Evolutionary conservation across 306 rosid genomes (phyloP).

Genomic region (Ammopiptanthus mongolicus): DNA sequence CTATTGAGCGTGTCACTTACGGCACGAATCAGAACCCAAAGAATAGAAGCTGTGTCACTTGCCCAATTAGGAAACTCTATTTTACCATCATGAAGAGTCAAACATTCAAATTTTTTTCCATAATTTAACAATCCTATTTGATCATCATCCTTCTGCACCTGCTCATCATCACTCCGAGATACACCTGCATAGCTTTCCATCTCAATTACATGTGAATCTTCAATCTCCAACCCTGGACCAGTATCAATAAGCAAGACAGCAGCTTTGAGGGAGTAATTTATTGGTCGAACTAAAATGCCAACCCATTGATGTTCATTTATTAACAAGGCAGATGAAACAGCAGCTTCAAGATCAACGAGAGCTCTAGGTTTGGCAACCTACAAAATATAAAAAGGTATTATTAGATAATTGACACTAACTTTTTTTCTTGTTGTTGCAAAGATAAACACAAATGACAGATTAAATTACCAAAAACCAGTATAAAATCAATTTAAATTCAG

Average conservation of each 20-base stretch:
- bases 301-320: conserved; percentile 94
- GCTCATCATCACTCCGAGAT: conserved; percentile 35
- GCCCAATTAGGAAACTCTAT: conserved; percentile 98
- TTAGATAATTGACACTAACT: conserved; percentile 24
- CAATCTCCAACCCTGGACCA: conserved; percentile 90
- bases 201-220: conserved; percentile 64
- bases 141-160: conserved; percentile 35
- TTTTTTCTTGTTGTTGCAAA: background rate
- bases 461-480: background rate
- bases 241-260: conserved; percentile 89
- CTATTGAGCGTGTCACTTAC: conserved; percentile 63
- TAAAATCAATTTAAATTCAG: conserved; percentile 4
- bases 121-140: conserved; percentile 32
- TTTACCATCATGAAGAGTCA: conserved; percentile 59
- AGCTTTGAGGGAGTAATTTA: conserved; percentile 84
- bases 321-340: conserved; percentile 88
- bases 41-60: conserved; percentile 64
- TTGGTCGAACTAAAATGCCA: conserved; percentile 81
- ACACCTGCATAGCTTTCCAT: conserved; percentile 59
- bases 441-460: background rate
- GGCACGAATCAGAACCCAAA: conserved; percentile 85
- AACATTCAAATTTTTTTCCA: conserved; percentile 48
- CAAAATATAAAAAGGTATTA: conserved; percentile 10
- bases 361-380: conserved; percentile 91
- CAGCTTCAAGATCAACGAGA: conserved; percentile 90